phyloP scores from a whole-genome alignment of 1,284 basidiomycete species.

The Ganoderma lucidum region DNA sequence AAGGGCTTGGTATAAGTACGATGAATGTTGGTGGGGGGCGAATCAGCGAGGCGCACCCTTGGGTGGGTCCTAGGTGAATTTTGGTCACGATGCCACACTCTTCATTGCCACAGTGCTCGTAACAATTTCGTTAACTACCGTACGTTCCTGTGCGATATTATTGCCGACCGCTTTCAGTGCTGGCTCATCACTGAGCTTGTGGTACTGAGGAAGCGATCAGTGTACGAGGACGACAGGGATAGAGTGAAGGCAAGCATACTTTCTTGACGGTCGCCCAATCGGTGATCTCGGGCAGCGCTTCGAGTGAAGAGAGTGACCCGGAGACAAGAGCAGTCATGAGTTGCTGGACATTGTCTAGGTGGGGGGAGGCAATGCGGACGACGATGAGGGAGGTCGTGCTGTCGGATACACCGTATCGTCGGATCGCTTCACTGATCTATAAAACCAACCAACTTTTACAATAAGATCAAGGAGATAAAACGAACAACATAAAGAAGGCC shows the following conservation, averaged over 20 bases:
- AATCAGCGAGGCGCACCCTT: not conserved
- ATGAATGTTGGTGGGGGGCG: not conserved
- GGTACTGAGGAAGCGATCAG: constrained; percentile 55
- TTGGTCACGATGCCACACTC: constrained; percentile 60
- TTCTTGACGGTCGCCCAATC: constrained; percentile 81
- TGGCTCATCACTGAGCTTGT: constrained; percentile 74
- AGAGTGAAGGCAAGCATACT: constrained; percentile 52
- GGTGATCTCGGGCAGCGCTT: constrained; percentile 57
- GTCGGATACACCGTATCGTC: constrained; percentile 84
- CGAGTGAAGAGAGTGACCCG: constrained; percentile 60
- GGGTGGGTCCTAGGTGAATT: not conserved
- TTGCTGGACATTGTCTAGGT: constrained; percentile 48
- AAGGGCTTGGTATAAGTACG: not conserved
- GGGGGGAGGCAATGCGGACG: constrained; percentile 65
- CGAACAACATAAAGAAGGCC: constrained; percentile 26
- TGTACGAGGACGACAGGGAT: too few relatives aligned
- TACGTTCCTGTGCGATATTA: constrained; percentile 49
- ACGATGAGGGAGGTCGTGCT: constrained; percentile 74
- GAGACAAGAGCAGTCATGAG: constrained; percentile 65
- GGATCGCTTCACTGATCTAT: constrained; percentile 88
- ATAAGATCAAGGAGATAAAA: not conserved
- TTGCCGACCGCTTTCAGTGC: constrained; percentile 51
- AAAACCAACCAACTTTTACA: too few relatives aligned
- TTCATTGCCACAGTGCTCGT: constrained; percentile 85
- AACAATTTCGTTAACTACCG: constrained; percentile 70